phyloP scores from a whole-genome alignment of 2,329 filamentous ascomycete genomes.

The Rachicladosporium sp. region DNA sequence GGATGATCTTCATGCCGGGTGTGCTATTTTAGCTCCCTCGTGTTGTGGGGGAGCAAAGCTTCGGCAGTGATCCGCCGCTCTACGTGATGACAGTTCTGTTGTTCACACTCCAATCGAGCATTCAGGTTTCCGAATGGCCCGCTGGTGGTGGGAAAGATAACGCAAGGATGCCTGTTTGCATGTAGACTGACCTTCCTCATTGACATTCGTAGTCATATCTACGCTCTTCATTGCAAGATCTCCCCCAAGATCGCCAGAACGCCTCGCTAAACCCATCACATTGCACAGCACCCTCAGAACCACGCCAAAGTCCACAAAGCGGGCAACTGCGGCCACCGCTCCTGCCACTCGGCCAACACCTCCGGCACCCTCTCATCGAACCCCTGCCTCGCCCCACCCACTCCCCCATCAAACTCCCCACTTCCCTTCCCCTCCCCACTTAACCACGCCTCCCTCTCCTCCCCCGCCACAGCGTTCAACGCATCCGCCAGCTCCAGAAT shows the following conservation, averaged over 20 bases:
- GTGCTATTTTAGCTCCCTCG: too few species aligned
- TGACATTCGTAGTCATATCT: too few species aligned
- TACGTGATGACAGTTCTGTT: too few species aligned
- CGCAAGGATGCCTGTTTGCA: too few species aligned
- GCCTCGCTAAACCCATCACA: not conserved
- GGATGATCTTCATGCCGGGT: too few species aligned
- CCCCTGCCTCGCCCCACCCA: slow-evolving; percentile 51
- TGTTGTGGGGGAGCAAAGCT: too few species aligned
- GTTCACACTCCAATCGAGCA: too few species aligned
- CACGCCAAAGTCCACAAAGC: slow-evolving; percentile 91
- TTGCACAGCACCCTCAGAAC: slow-evolving; percentile 46
- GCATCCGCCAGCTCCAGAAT: slow-evolving; percentile 84
- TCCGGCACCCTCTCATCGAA: slow-evolving; percentile 94
- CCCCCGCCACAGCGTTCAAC: slow-evolving; percentile 65
- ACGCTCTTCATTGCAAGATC: too few species aligned
- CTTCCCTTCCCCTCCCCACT: slow-evolving; percentile 26
- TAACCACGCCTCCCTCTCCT: slow-evolving; percentile 69
- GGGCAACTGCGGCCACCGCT: slow-evolving; percentile 82
- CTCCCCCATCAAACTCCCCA: slow-evolving; percentile 60
- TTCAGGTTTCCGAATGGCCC: too few species aligned
- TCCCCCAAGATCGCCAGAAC: not conserved
- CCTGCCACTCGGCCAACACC: slow-evolving; percentile 85
- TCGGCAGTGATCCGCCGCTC: too few species aligned
- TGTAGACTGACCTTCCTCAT: too few species aligned
- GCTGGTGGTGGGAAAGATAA: too few species aligned